Evolutionary conservation across 208 protist species (phyloP).

Genomic region (Wallacemonas sp.): DNA sequence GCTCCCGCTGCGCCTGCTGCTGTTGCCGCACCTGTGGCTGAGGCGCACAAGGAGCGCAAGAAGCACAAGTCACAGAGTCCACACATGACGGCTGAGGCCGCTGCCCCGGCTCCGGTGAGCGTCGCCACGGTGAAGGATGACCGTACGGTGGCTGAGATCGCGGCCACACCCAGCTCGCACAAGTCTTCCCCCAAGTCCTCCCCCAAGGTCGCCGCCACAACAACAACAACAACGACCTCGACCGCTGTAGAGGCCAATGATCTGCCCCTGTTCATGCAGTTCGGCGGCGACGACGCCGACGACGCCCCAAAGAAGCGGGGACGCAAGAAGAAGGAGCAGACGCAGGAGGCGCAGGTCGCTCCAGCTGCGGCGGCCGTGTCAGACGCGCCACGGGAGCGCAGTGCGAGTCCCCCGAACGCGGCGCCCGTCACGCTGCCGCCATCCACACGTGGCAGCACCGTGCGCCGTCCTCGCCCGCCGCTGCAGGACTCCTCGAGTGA

Average conservation of each 20-base stretch:
- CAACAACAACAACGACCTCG: too few relatives aligned
- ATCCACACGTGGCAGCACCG: conserved; percentile 13
- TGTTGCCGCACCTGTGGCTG: too few relatives aligned
- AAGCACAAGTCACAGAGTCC: conserved; percentile 13
- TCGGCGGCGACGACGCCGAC: background rate
- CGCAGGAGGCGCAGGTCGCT: too few relatives aligned
- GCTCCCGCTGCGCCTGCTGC: background rate
- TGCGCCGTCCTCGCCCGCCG: conserved; percentile 19
- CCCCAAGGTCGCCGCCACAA: background rate
- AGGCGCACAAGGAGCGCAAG: background rate
- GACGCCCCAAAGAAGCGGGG: conserved; percentile 21
- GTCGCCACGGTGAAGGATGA: background rate
- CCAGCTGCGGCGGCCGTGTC: background rate
- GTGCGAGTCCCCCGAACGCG: conserved; percentile 13
- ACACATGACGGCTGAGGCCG: background rate
- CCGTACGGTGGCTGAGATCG: background rate
- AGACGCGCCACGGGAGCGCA: background rate
- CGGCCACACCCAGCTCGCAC: background rate
- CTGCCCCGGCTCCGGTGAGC: too few relatives aligned
- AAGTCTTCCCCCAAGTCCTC: conserved; percentile 9
- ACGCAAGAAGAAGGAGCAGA: conserved; percentile 24
- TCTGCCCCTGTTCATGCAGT: conserved; percentile 1
- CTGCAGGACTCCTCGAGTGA: conserved; percentile 47
- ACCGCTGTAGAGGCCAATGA: background rate
- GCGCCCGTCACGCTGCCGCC: conserved; percentile 32